Evolutionary conservation across 2,329 filamentous ascomycete genomes (phyloP).

Genomic region (Pestalotiopsis sp.): DNA sequence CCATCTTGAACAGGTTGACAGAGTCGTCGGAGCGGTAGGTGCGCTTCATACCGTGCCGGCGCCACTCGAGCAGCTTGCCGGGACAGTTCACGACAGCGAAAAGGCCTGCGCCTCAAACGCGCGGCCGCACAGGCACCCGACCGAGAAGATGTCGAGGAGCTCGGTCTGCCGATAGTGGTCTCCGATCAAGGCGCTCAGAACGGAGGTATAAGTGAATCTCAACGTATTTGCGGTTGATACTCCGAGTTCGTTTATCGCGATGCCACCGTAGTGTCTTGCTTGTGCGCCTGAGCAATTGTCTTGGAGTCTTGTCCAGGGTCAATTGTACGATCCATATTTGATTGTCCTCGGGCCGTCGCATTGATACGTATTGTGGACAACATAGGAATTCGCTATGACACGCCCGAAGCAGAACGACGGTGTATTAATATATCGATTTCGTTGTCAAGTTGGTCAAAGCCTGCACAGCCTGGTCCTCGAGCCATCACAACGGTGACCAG

Average conservation of each 20-base stretch:
- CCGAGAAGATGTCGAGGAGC: constrained; percentile 15
- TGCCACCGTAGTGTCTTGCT: not conserved
- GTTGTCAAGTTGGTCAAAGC: not conserved
- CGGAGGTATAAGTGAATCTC: not conserved
- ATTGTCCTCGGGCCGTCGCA: not conserved
- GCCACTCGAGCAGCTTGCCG: constrained; percentile 14
- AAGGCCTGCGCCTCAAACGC: constrained; percentile 18
- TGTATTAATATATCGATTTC: not conserved
- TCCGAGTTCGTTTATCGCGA: not conserved
- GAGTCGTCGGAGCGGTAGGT: constrained; percentile 17
- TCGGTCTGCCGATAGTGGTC: constrained; percentile 12
- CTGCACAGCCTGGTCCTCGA: not conserved
- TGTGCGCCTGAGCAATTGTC: not conserved
- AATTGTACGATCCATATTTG: not conserved
- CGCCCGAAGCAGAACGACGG: not conserved
- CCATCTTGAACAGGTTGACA: constrained; percentile 9
- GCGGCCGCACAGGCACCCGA: constrained; percentile 10
- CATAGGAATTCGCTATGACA: not conserved
- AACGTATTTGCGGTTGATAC: not conserved
- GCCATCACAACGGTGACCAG: not conserved
- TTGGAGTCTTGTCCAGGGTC: not conserved
- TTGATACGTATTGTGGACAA: not conserved
- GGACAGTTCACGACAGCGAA: constrained; percentile 13
- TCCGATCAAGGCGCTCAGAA: not conserved
- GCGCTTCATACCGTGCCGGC: constrained; percentile 17